Percentiles rank a stretch among this genome's conserved stretches.
These are phyloP conservation scores for Linderniella brevidens DNA, from an alignment of 257 asterid species.

Conservation along the genomic window DNA sequence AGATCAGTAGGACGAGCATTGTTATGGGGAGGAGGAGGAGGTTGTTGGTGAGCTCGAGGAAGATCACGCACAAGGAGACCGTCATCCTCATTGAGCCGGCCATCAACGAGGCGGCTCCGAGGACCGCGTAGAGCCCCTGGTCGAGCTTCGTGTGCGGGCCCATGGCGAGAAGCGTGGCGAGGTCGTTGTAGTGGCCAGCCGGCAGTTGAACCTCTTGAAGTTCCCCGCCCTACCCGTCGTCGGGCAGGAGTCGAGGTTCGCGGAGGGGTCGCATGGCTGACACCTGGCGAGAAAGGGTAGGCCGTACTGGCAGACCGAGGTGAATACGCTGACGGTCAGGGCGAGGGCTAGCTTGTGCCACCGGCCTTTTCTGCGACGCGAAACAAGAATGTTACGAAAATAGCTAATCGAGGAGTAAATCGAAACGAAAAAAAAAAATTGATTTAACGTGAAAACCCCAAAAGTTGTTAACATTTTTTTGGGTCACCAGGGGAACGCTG, in stretches of 20 bases:
- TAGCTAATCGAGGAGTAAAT: neutral
- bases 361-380: conserved; percentile 82
- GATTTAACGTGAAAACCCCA: no score
- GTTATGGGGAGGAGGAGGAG: conserved; percentile 79
- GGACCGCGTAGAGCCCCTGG: conserved; percentile 70
- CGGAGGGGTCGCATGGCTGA: conserved; percentile 50
- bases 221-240: conserved; percentile 56
- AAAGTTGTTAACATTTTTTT: no score
- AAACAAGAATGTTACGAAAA: conserved; percentile 4
- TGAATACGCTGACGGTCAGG: conserved; percentile 63
- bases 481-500: no score
- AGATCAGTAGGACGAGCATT: conserved; percentile 69
- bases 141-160: conserved; percentile 59
- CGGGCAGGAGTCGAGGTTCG: conserved; percentile 40
- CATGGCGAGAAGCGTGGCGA: conserved; percentile 83
- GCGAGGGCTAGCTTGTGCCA: conserved; percentile 38
- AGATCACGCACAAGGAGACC: conserved; percentile 81
- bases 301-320: conserved; percentile 60
- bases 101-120: conserved; percentile 89
- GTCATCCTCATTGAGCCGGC: conserved; percentile 98
- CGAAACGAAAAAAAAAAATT: conserved; percentile 6
- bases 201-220: conserved; percentile 83
- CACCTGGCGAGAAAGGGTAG: conserved; percentile 77
- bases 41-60: conserved; percentile 88
- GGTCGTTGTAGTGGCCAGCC: conserved; percentile 58